phyloP scores from a whole-genome alignment of 768 basidiomycete species.

The Saitozyma podzolica region DNA sequence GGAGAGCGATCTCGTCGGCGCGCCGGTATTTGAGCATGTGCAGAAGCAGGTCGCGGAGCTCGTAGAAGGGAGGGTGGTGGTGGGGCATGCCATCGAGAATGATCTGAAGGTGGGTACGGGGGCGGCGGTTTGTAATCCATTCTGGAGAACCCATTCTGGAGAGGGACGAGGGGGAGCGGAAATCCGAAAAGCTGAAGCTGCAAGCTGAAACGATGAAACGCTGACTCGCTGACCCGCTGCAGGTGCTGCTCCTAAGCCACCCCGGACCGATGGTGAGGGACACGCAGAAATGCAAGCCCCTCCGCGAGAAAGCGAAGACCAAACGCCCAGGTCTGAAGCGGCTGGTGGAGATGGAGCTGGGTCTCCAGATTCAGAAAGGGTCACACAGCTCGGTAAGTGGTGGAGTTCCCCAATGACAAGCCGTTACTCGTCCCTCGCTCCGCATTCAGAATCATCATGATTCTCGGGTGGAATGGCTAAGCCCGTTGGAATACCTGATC shows the following conservation, averaged over 20 bases:
- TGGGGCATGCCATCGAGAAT: constrained; percentile 89
- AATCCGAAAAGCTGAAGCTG: too few relatives aligned
- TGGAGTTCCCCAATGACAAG: neutral
- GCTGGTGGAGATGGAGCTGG: constrained; percentile 76
- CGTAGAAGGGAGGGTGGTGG: constrained; percentile 71
- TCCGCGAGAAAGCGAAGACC: constrained; percentile 62
- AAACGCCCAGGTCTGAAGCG: constrained; percentile 74
- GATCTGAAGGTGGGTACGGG: constrained; percentile 70
- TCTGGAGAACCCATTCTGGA: too few relatives aligned
- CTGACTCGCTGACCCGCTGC: neutral
- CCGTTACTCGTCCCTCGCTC: neutral
- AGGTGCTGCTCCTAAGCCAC: constrained; percentile 55
- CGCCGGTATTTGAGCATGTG: constrained; percentile 73
- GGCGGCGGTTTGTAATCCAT: neutral
- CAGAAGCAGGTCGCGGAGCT: constrained; percentile 76
- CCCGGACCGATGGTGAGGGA: constrained; percentile 53
- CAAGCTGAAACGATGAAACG: too few relatives aligned
- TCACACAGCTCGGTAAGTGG: constrained; percentile 83
- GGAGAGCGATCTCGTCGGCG: constrained; percentile 69
- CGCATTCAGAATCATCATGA: neutral
- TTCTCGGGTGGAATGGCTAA: constrained; percentile 2
- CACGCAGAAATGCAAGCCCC: constrained; percentile 53
- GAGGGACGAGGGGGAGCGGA: neutral
- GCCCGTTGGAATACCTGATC: constrained; percentile 1
- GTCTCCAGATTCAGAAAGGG: constrained; percentile 75